Evolutionary conservation across 345 rosid genomes (phyloP), one percentile per base, ranked within the genome.

Genomic region (Gossypium turneri): DNA sequence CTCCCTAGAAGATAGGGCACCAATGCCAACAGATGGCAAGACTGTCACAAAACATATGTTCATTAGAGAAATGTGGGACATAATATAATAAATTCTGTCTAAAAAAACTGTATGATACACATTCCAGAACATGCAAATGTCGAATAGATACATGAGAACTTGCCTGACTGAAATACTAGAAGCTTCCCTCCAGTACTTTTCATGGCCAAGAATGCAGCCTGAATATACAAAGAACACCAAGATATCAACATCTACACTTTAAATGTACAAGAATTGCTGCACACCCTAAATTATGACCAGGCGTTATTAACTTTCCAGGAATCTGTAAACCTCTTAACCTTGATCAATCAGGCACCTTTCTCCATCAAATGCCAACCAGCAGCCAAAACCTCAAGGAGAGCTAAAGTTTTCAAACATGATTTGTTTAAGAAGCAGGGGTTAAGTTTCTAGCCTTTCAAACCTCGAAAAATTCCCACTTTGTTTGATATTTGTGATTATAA

Each of bases 131-230:
- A 66, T 38, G 62, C 66, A 41, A 79, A 15, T 52, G 27, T 66
- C 4, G 8, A 22, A 62, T 58, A 15, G 56, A 50, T 45, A 59
- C 13, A 41, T 8, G 15, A 53, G 29, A 58, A 74, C 89, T 76
- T 82, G 83, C 99, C 99, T 90, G 99, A 93, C 82, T 95, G 99
- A 79, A 95, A 95, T 73, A 93, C 94, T 85, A 95, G 74, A 76
- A 95, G 97, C 85, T 93, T 95, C 76, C 99, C 98, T 27, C 99
- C 99, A 77, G 86, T 89, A 79, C 83, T 90, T 88, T 93, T 95
- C 98, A 93, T 86, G 38, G 99, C 98, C 88, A 95, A 85, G 84
- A 87, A 93, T 76, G 94, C 91, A 45, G 98, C 97, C 99, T 95
- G 90, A 68, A 80, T 51, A 59, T 52, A 70, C 38, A 22, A n/a